Evolutionary conservation across 805 yeast genomes (phyloP).

Genomic region (Candida tibetensis): DNA sequence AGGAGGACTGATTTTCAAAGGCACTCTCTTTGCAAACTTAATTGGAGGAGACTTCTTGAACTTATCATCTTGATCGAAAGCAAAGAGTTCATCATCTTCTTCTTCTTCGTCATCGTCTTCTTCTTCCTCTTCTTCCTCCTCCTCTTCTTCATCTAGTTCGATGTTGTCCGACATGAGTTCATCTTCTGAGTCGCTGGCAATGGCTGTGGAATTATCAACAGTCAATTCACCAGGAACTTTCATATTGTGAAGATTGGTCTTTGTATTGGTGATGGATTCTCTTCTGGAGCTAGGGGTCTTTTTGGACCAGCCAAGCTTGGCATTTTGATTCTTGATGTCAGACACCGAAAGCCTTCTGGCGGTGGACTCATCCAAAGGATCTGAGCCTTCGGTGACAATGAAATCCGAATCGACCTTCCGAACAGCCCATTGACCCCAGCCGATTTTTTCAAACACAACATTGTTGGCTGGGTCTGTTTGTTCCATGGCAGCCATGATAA

Average conservation of each 20-base stretch:
- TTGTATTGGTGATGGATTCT: conserved; percentile 50
- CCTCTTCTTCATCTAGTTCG: conserved; percentile 30
- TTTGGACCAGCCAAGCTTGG: conserved; percentile 41
- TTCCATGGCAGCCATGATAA: conserved; percentile 87
- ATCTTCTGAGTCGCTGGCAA: conserved; percentile 32
- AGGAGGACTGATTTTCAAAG: conserved; percentile 37
- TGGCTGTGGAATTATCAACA: conserved; percentile 16
- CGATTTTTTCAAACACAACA: conserved; percentile 84
- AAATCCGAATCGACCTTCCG: conserved; percentile 47
- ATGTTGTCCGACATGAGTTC: conserved; percentile 32
- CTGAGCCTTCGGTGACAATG: conserved; percentile 47
- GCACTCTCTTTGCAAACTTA: conserved; percentile 43
- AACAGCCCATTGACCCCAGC: conserved; percentile 98
- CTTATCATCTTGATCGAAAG: conserved; percentile 26
- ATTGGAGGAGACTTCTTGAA: conserved; percentile 31
- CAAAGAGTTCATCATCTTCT: conserved; percentile 21
- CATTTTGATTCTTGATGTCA: conserved; percentile 31
- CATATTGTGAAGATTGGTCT: conserved; percentile 43
- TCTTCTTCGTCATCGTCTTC: conserved; percentile 25
- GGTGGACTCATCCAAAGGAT: conserved; percentile 5
- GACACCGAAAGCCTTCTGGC: conserved; percentile 20
- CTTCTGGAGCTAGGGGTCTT: conserved; percentile 36
- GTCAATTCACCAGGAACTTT: conserved; percentile 41
- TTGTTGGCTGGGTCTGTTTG: conserved; percentile 58
- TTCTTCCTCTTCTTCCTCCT: conserved; percentile 43